phyloP scores from a whole-genome alignment of 2,329 filamentous ascomycete species.

The Aspergillus neoniger region DNA sequence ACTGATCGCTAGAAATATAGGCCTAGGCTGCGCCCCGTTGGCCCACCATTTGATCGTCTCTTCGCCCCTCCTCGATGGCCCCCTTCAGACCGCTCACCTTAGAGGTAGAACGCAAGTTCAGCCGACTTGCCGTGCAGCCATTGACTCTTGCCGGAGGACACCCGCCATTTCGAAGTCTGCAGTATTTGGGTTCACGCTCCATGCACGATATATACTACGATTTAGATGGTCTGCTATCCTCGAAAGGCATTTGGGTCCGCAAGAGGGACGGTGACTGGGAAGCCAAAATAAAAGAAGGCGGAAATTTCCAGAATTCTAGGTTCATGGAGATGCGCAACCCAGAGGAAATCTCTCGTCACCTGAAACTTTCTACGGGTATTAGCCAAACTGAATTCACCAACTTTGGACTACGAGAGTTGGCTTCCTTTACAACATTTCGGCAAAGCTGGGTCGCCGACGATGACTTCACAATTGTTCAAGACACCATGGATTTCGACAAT shows the following conservation, averaged over 20 bases:
- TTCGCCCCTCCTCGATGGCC: too few species aligned
- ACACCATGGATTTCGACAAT: background rate
- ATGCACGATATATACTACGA: slow-evolving; percentile 13
- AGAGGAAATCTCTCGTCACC: background rate
- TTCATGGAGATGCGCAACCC: slow-evolving; percentile 2
- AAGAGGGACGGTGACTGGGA: slow-evolving; percentile 5
- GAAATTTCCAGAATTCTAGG: slow-evolving; percentile 7
- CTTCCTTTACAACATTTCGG: background rate
- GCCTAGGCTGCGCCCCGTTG: too few species aligned
- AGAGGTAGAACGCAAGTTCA: slow-evolving; percentile 11
- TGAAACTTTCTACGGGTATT: background rate
- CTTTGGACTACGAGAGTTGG: slow-evolving; percentile 2
- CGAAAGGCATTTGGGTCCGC: slow-evolving; percentile 10
- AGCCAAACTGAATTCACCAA: background rate
- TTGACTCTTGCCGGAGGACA: background rate
- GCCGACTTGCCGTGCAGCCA: background rate
- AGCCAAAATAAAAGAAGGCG: slow-evolving; percentile 5
- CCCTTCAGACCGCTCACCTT: background rate
- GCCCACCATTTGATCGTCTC: too few species aligned
- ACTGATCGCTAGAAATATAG: too few species aligned
- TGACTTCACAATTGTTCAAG: background rate
- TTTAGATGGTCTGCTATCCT: background rate
- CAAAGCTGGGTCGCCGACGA: background rate
- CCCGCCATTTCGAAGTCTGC: background rate
- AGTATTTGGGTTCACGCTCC: background rate